Percentiles rank a stretch among this genome's conserved stretches.
phyloP scores from a whole-genome alignment of 2,329 filamentous ascomycete species.

The Biscogniauxia sp. region DNA sequence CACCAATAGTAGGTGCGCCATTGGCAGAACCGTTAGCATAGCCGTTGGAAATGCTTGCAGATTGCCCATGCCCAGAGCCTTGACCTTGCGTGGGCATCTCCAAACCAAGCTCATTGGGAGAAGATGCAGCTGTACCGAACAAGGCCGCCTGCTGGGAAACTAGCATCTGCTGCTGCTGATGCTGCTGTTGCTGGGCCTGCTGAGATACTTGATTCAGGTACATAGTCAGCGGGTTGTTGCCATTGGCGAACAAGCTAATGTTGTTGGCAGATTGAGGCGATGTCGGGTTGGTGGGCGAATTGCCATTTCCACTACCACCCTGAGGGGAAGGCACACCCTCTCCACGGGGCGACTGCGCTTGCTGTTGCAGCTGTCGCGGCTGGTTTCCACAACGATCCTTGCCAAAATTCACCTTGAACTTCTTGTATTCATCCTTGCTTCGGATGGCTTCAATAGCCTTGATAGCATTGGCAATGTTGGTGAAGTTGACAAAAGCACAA shows the following conservation, averaged over 20 bases:
- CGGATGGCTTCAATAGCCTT: conserved; percentile 97
- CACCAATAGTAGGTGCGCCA: conserved; percentile 68
- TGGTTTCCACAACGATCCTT: conserved; percentile 98
- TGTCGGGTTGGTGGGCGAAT: conserved; percentile 52
- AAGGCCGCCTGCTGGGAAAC: conserved; percentile 76
- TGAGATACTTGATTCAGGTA: conserved; percentile 83
- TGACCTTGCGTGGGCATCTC: conserved; percentile 54
- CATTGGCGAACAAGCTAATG: conserved; percentile 74
- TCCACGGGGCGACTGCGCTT: conserved; percentile 64
- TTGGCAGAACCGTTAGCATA: conserved; percentile 53
- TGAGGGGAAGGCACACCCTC: conserved; percentile 57
- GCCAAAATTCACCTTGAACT: conserved; percentile 99
- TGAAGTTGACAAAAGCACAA: conserved; percentile 99
- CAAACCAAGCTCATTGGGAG: conserved; percentile 54
- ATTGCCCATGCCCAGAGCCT: conserved; percentile 62
- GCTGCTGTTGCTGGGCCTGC: conserved; percentile 70
- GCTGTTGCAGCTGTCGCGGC: conserved; percentile 75
- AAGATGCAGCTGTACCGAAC: conserved; percentile 69
- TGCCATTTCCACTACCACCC: conserved; percentile 60
- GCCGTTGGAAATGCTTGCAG: conserved; percentile 64
- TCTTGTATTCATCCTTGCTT: conserved; percentile 91
- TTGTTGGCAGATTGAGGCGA: conserved; percentile 52
- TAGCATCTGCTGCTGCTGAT: conserved; percentile 70
- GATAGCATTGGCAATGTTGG: conserved; percentile 99
- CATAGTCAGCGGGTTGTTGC: conserved; percentile 87